Evolutionary conservation across 2,329 filamentous ascomycete species (phyloP), one percentile per base, ranked within the genome.

Genomic region (Alternaria sp.): DNA sequence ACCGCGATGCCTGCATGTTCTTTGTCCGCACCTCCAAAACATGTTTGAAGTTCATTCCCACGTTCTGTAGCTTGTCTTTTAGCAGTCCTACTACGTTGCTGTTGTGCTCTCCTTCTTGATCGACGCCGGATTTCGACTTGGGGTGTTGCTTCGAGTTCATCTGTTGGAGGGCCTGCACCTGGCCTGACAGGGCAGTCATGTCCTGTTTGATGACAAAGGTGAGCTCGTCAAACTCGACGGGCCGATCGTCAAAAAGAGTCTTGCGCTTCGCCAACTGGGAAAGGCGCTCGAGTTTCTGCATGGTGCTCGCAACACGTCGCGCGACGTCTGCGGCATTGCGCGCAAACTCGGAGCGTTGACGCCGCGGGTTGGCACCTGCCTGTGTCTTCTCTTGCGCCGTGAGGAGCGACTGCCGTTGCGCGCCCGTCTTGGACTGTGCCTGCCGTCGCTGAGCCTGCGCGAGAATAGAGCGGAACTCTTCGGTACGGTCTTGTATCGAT

Each of bases 151-250:
- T 86, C 53, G 88, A 86, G 13, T 92, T 90, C 44, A 97, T 84
- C 6, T 85, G 81, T 74, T 96, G 91, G n/a, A 99, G 83, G 9
- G 84, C 83, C 44, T 90, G 90, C 69, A 98, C 98, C 74, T 96
- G 91, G 67, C 92, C 88, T 79, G 97, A 98, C 57, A 91, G 78
- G 4, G 85, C 88, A 1, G 92, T 92, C 51, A 98, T 86, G 73
- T 98, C 94, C 82, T 98, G 94, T 81, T 98, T 98, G 83, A 98
- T 97, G 74, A 98, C 91, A 73, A 93, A 97, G 7, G 93, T 97
- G 77, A 97, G 87, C 79, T 98, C 93, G 77, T 95, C 95, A 77
- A 98, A 97, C 80, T 99, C 95, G 54, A 97, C 91, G 0, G 95
- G 93, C 75, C 92, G 88, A 81, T 99, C 95, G 78, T 99, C 95